Percentiles rank a stretch among this genome's conserved stretches.
Conservation (phyloP, 2,329 filamentous ascomycete species). For the Pseudogymnoascus sp. region DNA sequence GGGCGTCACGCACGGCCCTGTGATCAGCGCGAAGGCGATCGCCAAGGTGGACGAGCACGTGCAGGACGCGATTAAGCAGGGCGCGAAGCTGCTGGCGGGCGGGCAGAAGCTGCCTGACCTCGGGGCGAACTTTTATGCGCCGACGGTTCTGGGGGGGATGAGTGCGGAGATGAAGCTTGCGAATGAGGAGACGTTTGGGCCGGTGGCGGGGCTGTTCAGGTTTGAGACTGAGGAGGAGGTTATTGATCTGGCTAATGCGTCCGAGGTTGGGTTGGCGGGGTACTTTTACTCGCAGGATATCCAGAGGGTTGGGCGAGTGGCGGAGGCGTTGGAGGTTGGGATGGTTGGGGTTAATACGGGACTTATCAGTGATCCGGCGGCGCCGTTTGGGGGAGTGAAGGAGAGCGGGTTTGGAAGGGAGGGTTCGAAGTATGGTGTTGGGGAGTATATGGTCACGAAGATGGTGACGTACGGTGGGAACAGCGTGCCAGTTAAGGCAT, state of each 20-base stretch:
- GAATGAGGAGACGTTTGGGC: slow-evolving; percentile 89
- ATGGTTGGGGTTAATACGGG: slow-evolving; percentile 85
- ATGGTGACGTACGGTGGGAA: slow-evolving; percentile 30
- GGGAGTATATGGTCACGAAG: slow-evolving; percentile 45
- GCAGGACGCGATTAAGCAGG: slow-evolving; percentile 67
- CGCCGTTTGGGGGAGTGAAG: slow-evolving; percentile 50
- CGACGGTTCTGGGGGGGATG: slow-evolving; percentile 83
- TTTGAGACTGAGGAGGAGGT: slow-evolving; percentile 89
- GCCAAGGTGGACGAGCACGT: slow-evolving; percentile 74
- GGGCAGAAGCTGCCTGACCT: slow-evolving; percentile 66
- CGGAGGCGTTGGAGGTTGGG: slow-evolving; percentile 68
- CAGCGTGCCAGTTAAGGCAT: not conserved
- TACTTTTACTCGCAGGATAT: slow-evolving; percentile 78
- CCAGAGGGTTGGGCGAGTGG: slow-evolving; percentile 50
- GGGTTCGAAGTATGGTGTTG: slow-evolving; percentile 44
- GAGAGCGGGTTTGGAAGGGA: slow-evolving; percentile 47
- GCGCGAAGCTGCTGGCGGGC: slow-evolving; percentile 65
- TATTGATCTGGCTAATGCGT: slow-evolving; percentile 68
- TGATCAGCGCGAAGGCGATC: slow-evolving; percentile 78
- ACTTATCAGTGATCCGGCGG: slow-evolving; percentile 43
- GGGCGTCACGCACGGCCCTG: slow-evolving; percentile 67
- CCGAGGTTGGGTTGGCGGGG: slow-evolving; percentile 81
- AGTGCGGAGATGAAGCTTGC: slow-evolving; percentile 76
- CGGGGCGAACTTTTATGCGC: slow-evolving; percentile 80
- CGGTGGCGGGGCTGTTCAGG: slow-evolving; percentile 80